phyloP scores from a whole-genome alignment of 2,329 filamentous ascomycete species.

The Cladosporium sp. region DNA sequence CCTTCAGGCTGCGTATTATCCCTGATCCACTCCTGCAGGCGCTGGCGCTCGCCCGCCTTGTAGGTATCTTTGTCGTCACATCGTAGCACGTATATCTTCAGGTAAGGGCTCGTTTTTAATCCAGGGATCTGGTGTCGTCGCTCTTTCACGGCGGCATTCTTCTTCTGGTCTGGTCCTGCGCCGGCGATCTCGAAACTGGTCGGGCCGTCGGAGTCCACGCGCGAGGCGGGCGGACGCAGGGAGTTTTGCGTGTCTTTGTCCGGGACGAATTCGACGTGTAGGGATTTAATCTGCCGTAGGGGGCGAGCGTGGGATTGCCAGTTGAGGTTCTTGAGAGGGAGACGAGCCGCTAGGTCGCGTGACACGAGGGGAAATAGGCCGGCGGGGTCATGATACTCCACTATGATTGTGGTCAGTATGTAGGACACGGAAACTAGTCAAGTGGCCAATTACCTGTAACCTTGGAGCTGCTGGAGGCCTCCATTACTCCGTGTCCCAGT shows the following conservation, averaged over 20 bases:
- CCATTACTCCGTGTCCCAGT: conserved; percentile 24
- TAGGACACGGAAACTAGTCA: neutral
- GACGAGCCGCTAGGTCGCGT: conserved; percentile 66
- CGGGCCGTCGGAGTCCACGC: conserved; percentile 18
- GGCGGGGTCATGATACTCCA: conserved; percentile 94
- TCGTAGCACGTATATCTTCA: conserved; percentile 81
- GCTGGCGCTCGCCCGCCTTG: conserved; percentile 69
- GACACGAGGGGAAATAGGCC: conserved; percentile 78
- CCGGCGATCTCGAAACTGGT: conserved; percentile 41
- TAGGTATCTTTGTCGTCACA: conserved; percentile 96
- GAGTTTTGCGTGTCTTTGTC: conserved; percentile 22
- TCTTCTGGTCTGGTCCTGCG: conserved; percentile 24
- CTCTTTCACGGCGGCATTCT: conserved; percentile 36
- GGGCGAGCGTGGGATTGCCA: conserved; percentile 95
- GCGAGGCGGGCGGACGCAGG: conserved; percentile 14
- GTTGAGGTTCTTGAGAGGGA: conserved; percentile 85
- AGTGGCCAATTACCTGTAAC: conserved; percentile 38
- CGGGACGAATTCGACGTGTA: conserved; percentile 82
- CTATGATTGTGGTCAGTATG: conserved; percentile 40
- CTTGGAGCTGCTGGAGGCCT: conserved; percentile 40
- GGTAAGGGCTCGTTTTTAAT: conserved; percentile 82
- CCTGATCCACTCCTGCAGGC: conserved; percentile 88
- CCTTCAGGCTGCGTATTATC: conserved; percentile 59
- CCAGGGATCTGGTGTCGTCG: conserved; percentile 93
- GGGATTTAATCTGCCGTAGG: conserved; percentile 83